These are phyloP conservation scores for Prunus dulcis DNA, from an alignment of 306 rosid genomes.

Conservation along the genomic window DNA sequence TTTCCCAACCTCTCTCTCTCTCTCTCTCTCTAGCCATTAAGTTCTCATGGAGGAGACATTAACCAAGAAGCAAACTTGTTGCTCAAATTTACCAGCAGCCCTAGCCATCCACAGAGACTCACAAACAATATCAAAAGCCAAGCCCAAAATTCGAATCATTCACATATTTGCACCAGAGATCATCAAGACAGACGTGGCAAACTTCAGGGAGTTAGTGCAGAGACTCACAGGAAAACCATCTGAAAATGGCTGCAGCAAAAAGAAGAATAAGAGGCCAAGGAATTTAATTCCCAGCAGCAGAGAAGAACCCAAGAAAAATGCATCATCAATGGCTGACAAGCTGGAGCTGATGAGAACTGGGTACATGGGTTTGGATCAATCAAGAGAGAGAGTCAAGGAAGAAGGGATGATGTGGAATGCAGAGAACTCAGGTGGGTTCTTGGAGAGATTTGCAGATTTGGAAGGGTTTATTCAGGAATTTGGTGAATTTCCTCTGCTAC, in stretches of 20 bases:
- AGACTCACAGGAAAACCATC: constrained; percentile 76
- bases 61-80: constrained; percentile 26
- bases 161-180: constrained; percentile 89
- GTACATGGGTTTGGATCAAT: constrained; percentile 29
- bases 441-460: constrained; percentile 63
- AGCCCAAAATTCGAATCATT: constrained; percentile 79
- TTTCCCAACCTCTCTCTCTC: constrained; percentile 1
- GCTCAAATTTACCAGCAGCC: constrained; percentile 21
- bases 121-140: constrained; percentile 51
- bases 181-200: constrained; percentile 78
- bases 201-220: constrained; percentile 82
- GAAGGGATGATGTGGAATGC: constrained; percentile 43
- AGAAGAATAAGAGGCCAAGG: constrained; percentile 16
- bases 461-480: constrained; percentile 74
- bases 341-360: constrained; percentile 17
- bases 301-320: constrained; percentile 24
- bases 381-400: constrained; percentile 34
- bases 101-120: constrained; percentile 59
- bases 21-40: background rate
- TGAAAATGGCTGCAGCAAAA: constrained; percentile 18
- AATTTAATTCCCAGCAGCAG: background rate
- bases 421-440: constrained; percentile 49
- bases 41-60: constrained; percentile 40
- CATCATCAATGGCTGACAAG: constrained; percentile 11
- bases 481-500: constrained; percentile 48